Base-by-base conservation (phyloP, 1,139 yeast species). In the Nakaseomyces glabratus region DNA sequence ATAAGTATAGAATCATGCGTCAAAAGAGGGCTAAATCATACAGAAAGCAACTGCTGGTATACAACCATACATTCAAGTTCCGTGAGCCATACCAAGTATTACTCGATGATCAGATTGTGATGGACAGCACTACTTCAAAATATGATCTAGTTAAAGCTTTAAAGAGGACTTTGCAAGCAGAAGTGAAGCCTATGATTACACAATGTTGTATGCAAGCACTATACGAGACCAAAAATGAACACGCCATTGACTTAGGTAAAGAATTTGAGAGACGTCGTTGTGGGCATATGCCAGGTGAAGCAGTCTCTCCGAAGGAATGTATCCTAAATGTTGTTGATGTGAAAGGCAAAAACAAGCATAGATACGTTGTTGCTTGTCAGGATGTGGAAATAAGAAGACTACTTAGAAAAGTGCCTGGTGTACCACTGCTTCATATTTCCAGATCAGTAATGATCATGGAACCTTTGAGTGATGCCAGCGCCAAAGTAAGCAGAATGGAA, bases 391-490 rank as follows among this genome's bases (percentile, higher is more conserved):
- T 88, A 37, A 69, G 98, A 45, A 70, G 73, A 39, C 62, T 65
- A 34, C 65, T 90, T 43, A 69, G 97, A 45, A 64, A 64, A 21
- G 67, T 86, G 11, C 94, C 98, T 0, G 98, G 95, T 8, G 81
- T 85, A 2, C 99, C 99, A 0, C 60, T 90, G 45, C 65, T 88
- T 6, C 86, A 82, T 57, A 76, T 90, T 73, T 80, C 82, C 52
- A 69, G 95, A 44, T 76, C 95, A 1, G 98, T 93, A 15, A 82
- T 90, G 90, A 78, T 90, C 29, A 78, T 90, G 93, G 99, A 90
- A 58, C 95, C 95, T 10, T 64, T 88, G 46, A 81, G 94, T 34
- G 72, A 71, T 30, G 82, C 82, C 8, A 80, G 93, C 31, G 67
- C 69, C 12, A 61, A 62, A 35, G 71, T 68, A 22, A 76, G 82